These are phyloP conservation scores for Seiridium cupressi DNA, from an alignment of 2,329 filamentous ascomycete genomes.

Conservation along the genomic window DNA sequence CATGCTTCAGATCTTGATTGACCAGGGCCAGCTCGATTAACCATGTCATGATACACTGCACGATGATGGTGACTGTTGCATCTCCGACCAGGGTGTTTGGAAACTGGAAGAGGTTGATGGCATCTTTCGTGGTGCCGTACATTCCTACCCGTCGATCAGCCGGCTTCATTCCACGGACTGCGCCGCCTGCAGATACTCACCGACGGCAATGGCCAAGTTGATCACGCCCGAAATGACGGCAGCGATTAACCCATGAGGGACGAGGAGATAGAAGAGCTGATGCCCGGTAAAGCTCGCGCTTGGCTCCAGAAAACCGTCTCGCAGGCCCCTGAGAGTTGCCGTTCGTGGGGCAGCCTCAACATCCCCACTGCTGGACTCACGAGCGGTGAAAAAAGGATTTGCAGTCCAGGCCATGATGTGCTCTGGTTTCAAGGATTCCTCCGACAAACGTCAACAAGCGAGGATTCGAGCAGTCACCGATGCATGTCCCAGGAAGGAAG, in stretches of 20 bases:
- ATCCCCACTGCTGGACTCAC: neutral
- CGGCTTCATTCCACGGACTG: neutral
- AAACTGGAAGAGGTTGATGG: slow-evolving; percentile 46
- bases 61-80: slow-evolving; percentile 47
- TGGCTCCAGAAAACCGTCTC: slow-evolving; percentile 20
- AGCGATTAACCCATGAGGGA: slow-evolving; percentile 45
- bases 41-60: slow-evolving; percentile 52
- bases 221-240: slow-evolving; percentile 46
- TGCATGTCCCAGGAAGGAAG: neutral
- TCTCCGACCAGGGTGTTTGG: slow-evolving; percentile 52
- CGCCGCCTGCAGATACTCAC: slow-evolving; percentile 25
- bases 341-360: neutral
- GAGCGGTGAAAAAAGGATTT: slow-evolving; percentile 3
- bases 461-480: neutral
- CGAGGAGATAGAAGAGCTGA: slow-evolving; percentile 48
- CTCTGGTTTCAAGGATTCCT: neutral
- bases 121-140: slow-evolving; percentile 21
- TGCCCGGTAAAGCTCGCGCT: slow-evolving; percentile 37
- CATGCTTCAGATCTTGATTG: slow-evolving; percentile 41
- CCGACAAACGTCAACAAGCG: neutral
- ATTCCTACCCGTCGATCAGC: neutral
- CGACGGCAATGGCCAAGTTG: slow-evolving; percentile 52
- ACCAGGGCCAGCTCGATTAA: slow-evolving; percentile 47
- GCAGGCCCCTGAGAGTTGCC: neutral
- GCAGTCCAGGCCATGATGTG: slow-evolving; percentile 1